Conservation (phyloP, 1,139 yeast genomes). For the Kodamaea sp. region DNA sequence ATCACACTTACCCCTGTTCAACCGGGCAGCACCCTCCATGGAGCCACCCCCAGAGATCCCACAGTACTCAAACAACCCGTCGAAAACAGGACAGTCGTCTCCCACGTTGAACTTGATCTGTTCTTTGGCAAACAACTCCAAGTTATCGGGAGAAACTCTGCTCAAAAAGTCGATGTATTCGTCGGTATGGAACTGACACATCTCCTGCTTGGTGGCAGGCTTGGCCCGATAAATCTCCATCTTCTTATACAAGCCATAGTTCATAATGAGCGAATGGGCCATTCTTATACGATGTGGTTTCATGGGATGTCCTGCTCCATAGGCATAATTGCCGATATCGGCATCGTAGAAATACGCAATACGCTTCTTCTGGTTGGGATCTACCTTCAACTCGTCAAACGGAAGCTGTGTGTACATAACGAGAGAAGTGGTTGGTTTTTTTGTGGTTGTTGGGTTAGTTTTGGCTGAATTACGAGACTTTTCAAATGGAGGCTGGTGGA, state of each 20-base stretch:
- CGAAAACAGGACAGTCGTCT: slow-evolving; percentile 96
- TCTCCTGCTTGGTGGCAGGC: slow-evolving; percentile 97
- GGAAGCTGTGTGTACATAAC: slow-evolving; percentile 48
- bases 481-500: too few relatives aligned
- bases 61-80: slow-evolving; percentile 93
- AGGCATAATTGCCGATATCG: slow-evolving; percentile 96
- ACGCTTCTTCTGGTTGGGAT: slow-evolving; percentile 42
- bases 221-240: slow-evolving; percentile 97
- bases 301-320: slow-evolving; percentile 99
- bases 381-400: slow-evolving; percentile 47
- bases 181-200: slow-evolving; percentile 98
- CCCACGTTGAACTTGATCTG: slow-evolving; percentile 95
- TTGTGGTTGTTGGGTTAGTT: too few relatives aligned
- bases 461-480: too few relatives aligned
- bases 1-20: slow-evolving; percentile 91
- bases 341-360: slow-evolving; percentile 56
- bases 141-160: slow-evolving; percentile 91
- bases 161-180: slow-evolving; percentile 93
- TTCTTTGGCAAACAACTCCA: slow-evolving; percentile 88
- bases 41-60: slow-evolving; percentile 96
- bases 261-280: slow-evolving; percentile 97
- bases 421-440: too few relatives aligned
- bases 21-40: slow-evolving; percentile 94
- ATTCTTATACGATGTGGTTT: slow-evolving; percentile 97
- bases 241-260: slow-evolving; percentile 92